These are phyloP conservation scores for Sistotremastrum suecicum DNA, from an alignment of 768 basidiomycete genomes.

Conservation along the genomic window DNA sequence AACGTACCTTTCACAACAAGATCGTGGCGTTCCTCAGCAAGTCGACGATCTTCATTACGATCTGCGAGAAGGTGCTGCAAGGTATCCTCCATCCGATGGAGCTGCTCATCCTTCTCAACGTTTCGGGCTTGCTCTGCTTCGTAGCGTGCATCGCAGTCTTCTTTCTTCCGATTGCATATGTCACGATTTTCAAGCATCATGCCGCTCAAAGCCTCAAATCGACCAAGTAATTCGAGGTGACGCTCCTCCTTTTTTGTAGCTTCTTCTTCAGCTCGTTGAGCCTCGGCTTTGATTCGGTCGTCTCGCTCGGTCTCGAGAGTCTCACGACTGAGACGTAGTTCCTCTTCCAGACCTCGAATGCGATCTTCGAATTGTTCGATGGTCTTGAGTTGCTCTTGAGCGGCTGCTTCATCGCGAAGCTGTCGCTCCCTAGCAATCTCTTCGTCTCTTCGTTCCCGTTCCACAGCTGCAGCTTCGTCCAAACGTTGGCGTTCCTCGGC, in stretches of 20 bases:
- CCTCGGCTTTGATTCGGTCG: conserved; percentile 40
- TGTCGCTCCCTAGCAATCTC: conserved; percentile 43
- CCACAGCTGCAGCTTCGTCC: conserved; percentile 4
- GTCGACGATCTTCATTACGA: conserved; percentile 30
- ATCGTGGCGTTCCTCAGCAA: conserved; percentile 27
- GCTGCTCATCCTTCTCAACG: conserved; percentile 41
- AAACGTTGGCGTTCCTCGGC: conserved; percentile 9
- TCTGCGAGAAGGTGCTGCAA: conserved; percentile 43
- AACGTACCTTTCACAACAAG: conserved; percentile 6
- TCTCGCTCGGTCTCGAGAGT: conserved; percentile 55
- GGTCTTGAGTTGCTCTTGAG: not conserved
- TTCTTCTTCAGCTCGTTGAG: conserved; percentile 49
- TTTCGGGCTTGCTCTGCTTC: conserved; percentile 46
- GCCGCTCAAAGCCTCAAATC: conserved; percentile 60
- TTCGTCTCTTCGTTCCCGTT: conserved; percentile 19
- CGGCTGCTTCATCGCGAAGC: not conserved
- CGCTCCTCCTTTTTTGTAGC: conserved; percentile 42
- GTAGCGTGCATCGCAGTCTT: conserved; percentile 46
- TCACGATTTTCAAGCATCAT: conserved; percentile 55
- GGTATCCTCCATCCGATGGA: conserved; percentile 46
- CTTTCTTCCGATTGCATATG: conserved; percentile 43
- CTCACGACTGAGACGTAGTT: conserved; percentile 37
- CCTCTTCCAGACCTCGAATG: conserved; percentile 48
- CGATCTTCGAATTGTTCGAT: conserved; percentile 24
- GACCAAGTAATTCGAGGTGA: conserved; percentile 42